phyloP scores from a whole-genome alignment of 2,329 filamentous ascomycete species.

The Stylonectria norvegica region DNA sequence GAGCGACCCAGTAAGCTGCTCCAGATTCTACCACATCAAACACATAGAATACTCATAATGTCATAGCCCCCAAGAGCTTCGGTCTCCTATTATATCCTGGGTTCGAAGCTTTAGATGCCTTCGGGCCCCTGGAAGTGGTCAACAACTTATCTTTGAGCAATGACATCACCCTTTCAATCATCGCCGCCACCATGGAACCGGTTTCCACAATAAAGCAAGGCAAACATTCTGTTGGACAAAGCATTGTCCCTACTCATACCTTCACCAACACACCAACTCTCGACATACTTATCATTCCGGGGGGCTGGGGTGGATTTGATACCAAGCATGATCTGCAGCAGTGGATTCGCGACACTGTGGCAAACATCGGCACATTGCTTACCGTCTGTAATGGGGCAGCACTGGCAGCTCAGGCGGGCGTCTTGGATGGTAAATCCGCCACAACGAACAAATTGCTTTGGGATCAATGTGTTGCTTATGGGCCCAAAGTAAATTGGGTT shows the following conservation, averaged over 20 bases:
- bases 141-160: constrained; percentile 26
- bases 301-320: constrained; percentile 31
- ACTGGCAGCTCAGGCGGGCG: constrained; percentile 51
- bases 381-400: constrained; percentile 61
- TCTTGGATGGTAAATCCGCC: constrained; percentile 54
- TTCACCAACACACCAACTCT: constrained; percentile 32
- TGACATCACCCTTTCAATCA: constrained; percentile 25
- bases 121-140: constrained; percentile 35
- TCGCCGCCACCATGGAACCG: constrained; percentile 27
- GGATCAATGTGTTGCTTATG: constrained; percentile 34
- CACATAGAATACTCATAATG: too few relatives aligned
- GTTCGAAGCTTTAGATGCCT: constrained; percentile 25
- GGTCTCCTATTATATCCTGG: too few relatives aligned
- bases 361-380: constrained; percentile 48
- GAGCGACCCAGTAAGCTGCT: too few relatives aligned
- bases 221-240: constrained; percentile 34
- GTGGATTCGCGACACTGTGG: constrained; percentile 42
- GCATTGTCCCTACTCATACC: constrained; percentile 36
- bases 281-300: constrained; percentile 39
- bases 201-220: constrained; percentile 17
- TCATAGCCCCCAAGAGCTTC: too few relatives aligned
- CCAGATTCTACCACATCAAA: too few relatives aligned
- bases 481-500: constrained; percentile 53
- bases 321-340: constrained; percentile 29
- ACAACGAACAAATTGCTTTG: constrained; percentile 58